Evolutionary conservation across 306 rosid species (phyloP).

Genomic region (Erythrophleum fordii): DNA sequence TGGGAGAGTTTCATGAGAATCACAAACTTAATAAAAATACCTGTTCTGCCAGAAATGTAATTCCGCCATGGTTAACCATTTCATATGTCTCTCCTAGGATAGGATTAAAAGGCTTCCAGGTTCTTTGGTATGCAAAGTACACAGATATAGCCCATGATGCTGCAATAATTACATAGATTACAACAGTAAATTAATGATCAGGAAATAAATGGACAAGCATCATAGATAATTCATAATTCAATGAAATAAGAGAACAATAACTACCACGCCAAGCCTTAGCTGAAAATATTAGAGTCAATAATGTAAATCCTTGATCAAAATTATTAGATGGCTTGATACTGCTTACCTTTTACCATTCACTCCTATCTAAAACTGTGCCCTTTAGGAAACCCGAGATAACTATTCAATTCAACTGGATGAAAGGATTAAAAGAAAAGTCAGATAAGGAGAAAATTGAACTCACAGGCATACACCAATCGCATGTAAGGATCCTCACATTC

Average conservation of each 20-base stretch:
- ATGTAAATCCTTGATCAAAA: background rate
- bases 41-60: conserved; percentile 75
- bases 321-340: background rate
- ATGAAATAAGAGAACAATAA: conserved; percentile 1
- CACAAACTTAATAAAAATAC: conserved; percentile 47
- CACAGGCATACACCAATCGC: conserved; percentile 72
- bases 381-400: background rate
- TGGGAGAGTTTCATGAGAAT: background rate
- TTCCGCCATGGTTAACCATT: conserved; percentile 61
- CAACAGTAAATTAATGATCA: background rate
- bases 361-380: conserved; percentile 17
- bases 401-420: background rate
- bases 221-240: conserved; percentile 10
- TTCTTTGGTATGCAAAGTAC: conserved; percentile 72
- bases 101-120: conserved; percentile 88
- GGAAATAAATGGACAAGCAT: background rate
- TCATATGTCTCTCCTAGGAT: conserved; percentile 85
- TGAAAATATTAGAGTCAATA: background rate
- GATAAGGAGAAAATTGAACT: conserved; percentile 26
- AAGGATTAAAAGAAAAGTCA: background rate
- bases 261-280: background rate
- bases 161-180: conserved; percentile 38
- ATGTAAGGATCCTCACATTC: conserved; percentile 79
- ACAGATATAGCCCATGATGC: conserved; percentile 79
- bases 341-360: conserved; percentile 1